Conservation (phyloP, 345 rosid genomes). For the Corymbia maculata region DNA sequence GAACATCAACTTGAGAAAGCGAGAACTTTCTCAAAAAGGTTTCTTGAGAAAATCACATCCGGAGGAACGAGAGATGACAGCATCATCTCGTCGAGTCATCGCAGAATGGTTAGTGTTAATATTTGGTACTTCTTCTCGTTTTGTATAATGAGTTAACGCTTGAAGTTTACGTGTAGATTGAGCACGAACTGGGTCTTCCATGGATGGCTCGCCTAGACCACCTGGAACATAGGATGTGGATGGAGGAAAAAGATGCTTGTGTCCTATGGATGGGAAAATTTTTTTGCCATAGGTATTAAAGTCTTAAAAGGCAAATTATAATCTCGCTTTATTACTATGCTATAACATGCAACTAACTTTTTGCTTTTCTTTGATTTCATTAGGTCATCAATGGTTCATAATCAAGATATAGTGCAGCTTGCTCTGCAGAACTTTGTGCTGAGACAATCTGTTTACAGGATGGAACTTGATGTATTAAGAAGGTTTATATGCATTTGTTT, state of each 20-base stretch:
- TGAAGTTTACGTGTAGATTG: conserved; percentile 11
- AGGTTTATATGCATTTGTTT: conserved; percentile 6
- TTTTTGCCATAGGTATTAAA: conserved; percentile 35
- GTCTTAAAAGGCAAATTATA: too few relatives aligned
- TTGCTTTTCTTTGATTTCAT: background rate
- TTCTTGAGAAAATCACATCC: too few relatives aligned
- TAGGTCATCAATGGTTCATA: conserved; percentile 25
- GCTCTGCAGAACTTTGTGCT: conserved; percentile 23
- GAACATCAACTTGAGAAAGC: too few relatives aligned
- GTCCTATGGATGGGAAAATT: conserved; percentile 34
- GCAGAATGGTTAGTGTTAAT: too few relatives aligned
- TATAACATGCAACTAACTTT: background rate
- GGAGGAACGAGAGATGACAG: too few relatives aligned
- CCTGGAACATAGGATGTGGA: conserved; percentile 52
- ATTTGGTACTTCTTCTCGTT: too few relatives aligned
- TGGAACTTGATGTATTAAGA: conserved; percentile 33
- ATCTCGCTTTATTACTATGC: too few relatives aligned
- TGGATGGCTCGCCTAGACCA: conserved; percentile 53
- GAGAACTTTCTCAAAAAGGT: too few relatives aligned
- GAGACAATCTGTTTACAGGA: conserved; percentile 30
- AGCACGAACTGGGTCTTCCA: conserved; percentile 33
- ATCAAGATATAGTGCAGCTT: conserved; percentile 24
- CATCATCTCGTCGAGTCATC: too few relatives aligned
- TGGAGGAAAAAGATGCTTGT: conserved; percentile 33
- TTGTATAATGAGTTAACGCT: too few relatives aligned